Base-by-base conservation (phyloP, 2,329 filamentous ascomycete genomes). In the Colletotrichum navitas region DNA sequence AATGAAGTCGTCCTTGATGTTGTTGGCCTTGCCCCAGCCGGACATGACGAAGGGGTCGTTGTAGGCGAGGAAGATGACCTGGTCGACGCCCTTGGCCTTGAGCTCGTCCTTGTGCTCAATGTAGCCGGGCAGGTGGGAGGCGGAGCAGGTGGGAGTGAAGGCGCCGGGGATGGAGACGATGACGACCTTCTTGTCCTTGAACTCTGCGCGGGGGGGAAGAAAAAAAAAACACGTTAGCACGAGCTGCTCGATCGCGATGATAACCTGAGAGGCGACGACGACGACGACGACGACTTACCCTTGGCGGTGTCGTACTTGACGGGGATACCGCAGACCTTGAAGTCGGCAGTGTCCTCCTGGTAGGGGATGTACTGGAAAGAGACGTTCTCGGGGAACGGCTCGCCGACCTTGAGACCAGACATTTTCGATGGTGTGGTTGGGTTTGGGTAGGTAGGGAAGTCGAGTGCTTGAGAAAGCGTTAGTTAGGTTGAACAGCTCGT, bases 41-140 rank as follows among this genome's bases (percentile, higher is more conserved):
- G 90, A 91, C 93, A 95, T 95, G 81, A 97, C 94, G 80, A 87
- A 97, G 74, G 91, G 86, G 83, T 97, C 94, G 83, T 97, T 97
- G 86, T 86, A 92, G 72, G 94, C 93, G 78, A 97, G 91, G 79
- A 96, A 90, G 76, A 94, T 89, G 78, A 97, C 89, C 74, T 92
- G 83, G 82, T 97, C 94, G 76, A 97, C 92, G 77, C 93, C 94
- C 88, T 95, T 95, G 79, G 85, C 85, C 85, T 91, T 91, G 82
- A 97, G 86, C 79, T 91, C 86, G 64, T 89, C 85, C 76, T 91
- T 84, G 81, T 93, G 91, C 81, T 89, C 83, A 77, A 95, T 89
- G 88, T 94, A 97, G 73, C 92, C 92, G 73, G 93, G 92, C 73
- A 97, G 86, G 85, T 97, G 94, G 81, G 88, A 87, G 78, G 90